Base-by-base conservation (phyloP, 2,329 filamentous ascomycete genomes). In the Calonectria multiphialidica region DNA sequence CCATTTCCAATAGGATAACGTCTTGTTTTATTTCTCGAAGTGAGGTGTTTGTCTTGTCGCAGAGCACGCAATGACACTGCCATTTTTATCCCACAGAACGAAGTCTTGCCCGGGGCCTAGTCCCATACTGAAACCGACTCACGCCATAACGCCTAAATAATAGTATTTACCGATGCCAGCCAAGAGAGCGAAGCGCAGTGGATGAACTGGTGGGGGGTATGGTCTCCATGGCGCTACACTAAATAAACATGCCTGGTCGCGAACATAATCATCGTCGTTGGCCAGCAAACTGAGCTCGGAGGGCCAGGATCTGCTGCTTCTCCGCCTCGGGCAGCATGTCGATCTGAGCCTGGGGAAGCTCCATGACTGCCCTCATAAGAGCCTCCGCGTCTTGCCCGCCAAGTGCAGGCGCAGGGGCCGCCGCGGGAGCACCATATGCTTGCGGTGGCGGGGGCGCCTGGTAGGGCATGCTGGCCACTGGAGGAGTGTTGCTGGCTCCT, bases 351-450 rank as follows among this genome's bases (percentile, higher is more conserved):
- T 94, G 93, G 2, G 95, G 91, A 86, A 98, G 91, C 66, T 90
- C 90, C 86, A 98, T 88, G 59, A 98, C 93, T 78, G 95, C 94
- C 74, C 93, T 90, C 82, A 98, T 92, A 66, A 98, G 88, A 50
- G 92, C 91, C 59, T 94, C 92, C 49, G 94, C 90, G 71, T 93
- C 91, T 49, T 89, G 87, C 2, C 81, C 80, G 10, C 3, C 57
- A 8, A 45, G 37, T 2, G 83, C 76, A 1, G 78, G 76, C 5
- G 82, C 79, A 28, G 83, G 77, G 5, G 82, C 78, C 0, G 82
- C 75, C 5, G 79, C 76, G 7, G 83, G 80, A 10, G 81, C 80
- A 15, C 75, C 81, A 66, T 87, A 88, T 21, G 77, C 73, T 9
- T 83, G 83, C 44, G 84, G 80, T 2, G 88, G 83, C 42, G 84